phyloP scores from a whole-genome alignment of 495 filamentous ascomycete species.

The Podospora sp. region DNA sequence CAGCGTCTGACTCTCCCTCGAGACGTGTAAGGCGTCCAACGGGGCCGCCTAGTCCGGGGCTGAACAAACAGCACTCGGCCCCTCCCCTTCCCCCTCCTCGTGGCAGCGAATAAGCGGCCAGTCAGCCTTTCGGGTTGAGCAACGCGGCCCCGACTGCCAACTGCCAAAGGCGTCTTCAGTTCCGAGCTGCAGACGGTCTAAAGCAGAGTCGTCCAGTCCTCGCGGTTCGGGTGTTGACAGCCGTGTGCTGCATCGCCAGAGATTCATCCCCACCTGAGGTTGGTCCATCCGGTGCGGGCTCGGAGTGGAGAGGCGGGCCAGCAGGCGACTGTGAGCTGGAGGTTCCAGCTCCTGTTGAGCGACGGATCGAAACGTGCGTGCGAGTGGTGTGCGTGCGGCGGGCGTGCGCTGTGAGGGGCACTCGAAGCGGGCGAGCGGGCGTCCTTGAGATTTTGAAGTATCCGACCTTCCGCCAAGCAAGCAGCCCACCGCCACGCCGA shows the following conservation, averaged over 20 bases:
- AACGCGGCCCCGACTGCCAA: slow-evolving; percentile 16
- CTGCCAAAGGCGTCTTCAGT: slow-evolving; percentile 14
- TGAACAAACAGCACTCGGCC: neutral
- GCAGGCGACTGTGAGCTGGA: slow-evolving; percentile 10
- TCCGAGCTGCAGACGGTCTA: slow-evolving; percentile 22
- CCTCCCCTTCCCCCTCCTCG: neutral
- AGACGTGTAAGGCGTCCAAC: slow-evolving; percentile 2
- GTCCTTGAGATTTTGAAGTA: slow-evolving; percentile 21
- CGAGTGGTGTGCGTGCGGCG: slow-evolving; percentile 3
- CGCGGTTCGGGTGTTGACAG: neutral
- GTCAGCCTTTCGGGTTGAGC: slow-evolving; percentile 7
- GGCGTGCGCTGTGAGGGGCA: neutral
- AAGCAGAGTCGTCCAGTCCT: slow-evolving; percentile 14
- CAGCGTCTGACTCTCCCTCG: slow-evolving; percentile 5
- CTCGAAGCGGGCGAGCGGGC: slow-evolving; percentile 1
- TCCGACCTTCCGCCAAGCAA: slow-evolving; percentile 5
- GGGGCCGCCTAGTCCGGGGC: neutral
- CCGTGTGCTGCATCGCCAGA: slow-evolving; percentile 7
- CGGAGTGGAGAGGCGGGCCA: slow-evolving; percentile 14
- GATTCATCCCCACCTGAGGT: neutral
- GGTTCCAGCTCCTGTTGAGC: neutral
- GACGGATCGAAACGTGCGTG: slow-evolving; percentile 8
- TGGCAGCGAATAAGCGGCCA: slow-evolving; percentile 16
- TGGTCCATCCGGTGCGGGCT: slow-evolving; percentile 6
- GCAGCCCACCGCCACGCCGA: slow-evolving; percentile 9